phyloP scores from a whole-genome alignment of 257 asterid genomes.

The Hygrophila difformis region DNA sequence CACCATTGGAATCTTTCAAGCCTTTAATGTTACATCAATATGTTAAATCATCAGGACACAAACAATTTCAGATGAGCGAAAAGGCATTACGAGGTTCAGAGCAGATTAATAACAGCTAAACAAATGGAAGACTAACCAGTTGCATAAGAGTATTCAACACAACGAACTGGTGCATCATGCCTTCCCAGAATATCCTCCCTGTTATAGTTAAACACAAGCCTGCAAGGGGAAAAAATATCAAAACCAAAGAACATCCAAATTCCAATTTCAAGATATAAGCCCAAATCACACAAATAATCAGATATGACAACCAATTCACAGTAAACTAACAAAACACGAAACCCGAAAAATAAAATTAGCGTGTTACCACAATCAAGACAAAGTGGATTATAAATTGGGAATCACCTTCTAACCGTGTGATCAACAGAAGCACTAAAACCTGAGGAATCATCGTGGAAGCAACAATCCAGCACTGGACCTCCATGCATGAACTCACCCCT shows the following conservation, averaged over 20 bases:
- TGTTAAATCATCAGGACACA: too few species aligned
- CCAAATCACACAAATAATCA: neutral
- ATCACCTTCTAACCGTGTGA: slow-evolving; percentile 70
- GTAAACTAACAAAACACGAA: too few species aligned
- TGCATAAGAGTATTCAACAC: slow-evolving; percentile 52
- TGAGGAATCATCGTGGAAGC: slow-evolving; percentile 1
- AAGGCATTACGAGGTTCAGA: neutral
- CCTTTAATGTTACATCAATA: too few species aligned
- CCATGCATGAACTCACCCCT: slow-evolving; percentile 85
- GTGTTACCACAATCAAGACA: neutral
- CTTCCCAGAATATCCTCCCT: slow-evolving; percentile 50
- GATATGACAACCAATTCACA: too few species aligned
- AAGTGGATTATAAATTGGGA: neutral
- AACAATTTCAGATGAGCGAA: neutral
- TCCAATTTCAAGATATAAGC: neutral
- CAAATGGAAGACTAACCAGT: slow-evolving; percentile 29
- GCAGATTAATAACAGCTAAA: neutral
- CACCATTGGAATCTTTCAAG: neutral
- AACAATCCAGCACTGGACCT: slow-evolving; percentile 19
- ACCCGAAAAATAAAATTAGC: neutral
- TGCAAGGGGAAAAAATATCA: slow-evolving; percentile 10
- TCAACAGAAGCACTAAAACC: slow-evolving; percentile 87
- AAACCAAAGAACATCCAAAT: neutral
- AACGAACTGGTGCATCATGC: slow-evolving; percentile 60
- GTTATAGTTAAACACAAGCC: slow-evolving; percentile 47